Evolutionary conservation across 768 basidiomycete genomes (phyloP).

Genomic region (Termitomyces sp.): DNA sequence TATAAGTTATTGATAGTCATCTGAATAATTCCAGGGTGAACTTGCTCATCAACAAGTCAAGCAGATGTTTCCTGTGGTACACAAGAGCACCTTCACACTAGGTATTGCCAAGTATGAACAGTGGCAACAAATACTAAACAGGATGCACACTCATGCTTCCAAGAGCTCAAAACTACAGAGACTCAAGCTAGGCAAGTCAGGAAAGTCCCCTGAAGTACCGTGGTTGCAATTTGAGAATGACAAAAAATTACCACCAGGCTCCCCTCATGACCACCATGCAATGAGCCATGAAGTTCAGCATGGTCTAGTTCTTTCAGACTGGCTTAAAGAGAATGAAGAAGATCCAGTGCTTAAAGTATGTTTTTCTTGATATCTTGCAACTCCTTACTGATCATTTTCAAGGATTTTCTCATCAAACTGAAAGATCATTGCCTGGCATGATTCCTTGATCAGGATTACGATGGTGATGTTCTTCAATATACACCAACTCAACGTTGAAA

Average conservation of each 20-base stretch:
- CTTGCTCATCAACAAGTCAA: constrained; percentile 31
- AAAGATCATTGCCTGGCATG: constrained; percentile 25
- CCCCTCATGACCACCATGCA: background rate
- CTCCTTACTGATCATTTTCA: background rate
- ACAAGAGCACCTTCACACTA: constrained; percentile 18
- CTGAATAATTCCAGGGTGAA: constrained; percentile 27
- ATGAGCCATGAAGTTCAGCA: background rate
- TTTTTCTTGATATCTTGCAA: background rate
- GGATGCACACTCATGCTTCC: background rate
- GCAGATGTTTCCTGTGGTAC: constrained; percentile 22
- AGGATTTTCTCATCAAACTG: constrained; percentile 24
- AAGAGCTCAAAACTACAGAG: background rate
- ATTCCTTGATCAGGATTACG: constrained; percentile 11
- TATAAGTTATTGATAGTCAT: background rate
- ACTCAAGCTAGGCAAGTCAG: background rate
- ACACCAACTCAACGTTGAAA: constrained; percentile 9
- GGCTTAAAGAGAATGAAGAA: background rate
- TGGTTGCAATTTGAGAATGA: constrained; percentile 1
- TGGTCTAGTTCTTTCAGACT: background rate
- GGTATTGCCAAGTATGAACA: constrained; percentile 22
- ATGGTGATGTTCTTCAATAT: constrained; percentile 15
- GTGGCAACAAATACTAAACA: constrained; percentile 1
- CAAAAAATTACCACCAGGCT: background rate
- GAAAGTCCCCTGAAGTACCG: background rate
- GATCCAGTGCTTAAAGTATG: background rate